Evolutionary conservation across 2,329 filamentous ascomycete species (phyloP), one percentile per base, ranked within the genome.

Genomic region (Aspergillus cejpii): DNA sequence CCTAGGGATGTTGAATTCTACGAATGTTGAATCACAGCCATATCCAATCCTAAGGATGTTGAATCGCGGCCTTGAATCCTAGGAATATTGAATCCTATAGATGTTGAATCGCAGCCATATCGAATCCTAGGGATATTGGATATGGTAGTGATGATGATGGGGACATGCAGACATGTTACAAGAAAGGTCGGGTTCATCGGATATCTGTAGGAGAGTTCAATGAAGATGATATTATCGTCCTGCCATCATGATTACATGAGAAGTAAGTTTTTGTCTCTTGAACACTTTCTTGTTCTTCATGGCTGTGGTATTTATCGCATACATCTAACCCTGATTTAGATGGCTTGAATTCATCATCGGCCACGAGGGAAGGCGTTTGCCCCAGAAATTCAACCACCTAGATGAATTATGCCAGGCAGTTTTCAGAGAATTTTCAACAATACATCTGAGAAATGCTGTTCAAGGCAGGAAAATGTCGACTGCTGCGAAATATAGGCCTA

Each of bases 231-330:
- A 29, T 21, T 46, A 43, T 34, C 40, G 45, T 51, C 23, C 39
- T 51, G 29, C 48, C 45, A 20, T 48, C 45, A 33, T 39, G 48
- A 20, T 34, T 51, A 28, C 48, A 51, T 41, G 48, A 51, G 29
- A 41, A 43, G 48, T 45, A 48, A 45, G 41, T 43, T 26, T 5
- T 24, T 34, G 19, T n/a, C n/a, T n/a, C n/a, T n/a, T n/a, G n/a
- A n/a, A n/a, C n/a, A n/a, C n/a, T n/a, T n/a, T n/a, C n/a, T n/a
- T n/a, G n/a, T n/a, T n/a, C n/a, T n/a, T n/a, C n/a, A n/a, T n/a
- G n/a, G n/a, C n/a, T 42, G 14, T 45, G 33, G 37, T 27, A 44
- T 42, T 44, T 43, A 17, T 43, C 46, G 19, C 41, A 19, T 39
- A 31, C 39, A 36, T 40, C 45, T 50, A 26, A 45, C 27, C 37